phyloP scores from a whole-genome alignment of 1,284 basidiomycete genomes.

The Pseudomicrostroma phylloplanum region DNA sequence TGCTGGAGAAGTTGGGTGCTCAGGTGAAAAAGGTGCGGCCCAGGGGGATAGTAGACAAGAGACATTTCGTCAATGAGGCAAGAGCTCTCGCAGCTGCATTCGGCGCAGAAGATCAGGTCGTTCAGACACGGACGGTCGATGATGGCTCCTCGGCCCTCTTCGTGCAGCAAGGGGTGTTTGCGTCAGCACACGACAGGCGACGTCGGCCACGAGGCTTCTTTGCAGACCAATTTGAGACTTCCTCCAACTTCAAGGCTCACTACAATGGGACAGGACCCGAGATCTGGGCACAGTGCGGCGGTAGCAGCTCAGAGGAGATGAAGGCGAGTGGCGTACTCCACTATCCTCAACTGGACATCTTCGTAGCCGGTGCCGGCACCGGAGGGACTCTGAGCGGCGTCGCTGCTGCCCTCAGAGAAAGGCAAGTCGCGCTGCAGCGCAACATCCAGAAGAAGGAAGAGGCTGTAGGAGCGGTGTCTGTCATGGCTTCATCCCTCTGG shows the following conservation, averaged over 20 bases:
- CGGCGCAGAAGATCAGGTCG: constrained; percentile 23
- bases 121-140: constrained; percentile 9
- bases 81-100: constrained; percentile 35
- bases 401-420: constrained; percentile 60
- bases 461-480: neutral
- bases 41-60: constrained; percentile 46
- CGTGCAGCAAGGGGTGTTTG: too few relatives aligned
- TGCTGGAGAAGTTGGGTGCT: constrained; percentile 77
- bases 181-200: neutral
- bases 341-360: constrained; percentile 63
- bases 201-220: constrained; percentile 58
- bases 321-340: neutral
- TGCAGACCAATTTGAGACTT: constrained; percentile 76
- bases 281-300: constrained; percentile 86
- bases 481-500: too few relatives aligned
- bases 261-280: constrained; percentile 86
- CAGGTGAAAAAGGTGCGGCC: constrained; percentile 63
- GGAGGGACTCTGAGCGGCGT: constrained; percentile 70
- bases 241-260: constrained; percentile 83
- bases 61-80: constrained; percentile 49
- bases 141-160: constrained; percentile 7
- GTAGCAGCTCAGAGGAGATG: constrained; percentile 50
- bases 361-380: constrained; percentile 93
- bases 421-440: neutral
- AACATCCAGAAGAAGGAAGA: neutral